Evolutionary conservation across 176 grass and related monocot species (phyloP), one percentile per base, ranked within the genome.

Genomic region (Oryza glaberrima): DNA sequence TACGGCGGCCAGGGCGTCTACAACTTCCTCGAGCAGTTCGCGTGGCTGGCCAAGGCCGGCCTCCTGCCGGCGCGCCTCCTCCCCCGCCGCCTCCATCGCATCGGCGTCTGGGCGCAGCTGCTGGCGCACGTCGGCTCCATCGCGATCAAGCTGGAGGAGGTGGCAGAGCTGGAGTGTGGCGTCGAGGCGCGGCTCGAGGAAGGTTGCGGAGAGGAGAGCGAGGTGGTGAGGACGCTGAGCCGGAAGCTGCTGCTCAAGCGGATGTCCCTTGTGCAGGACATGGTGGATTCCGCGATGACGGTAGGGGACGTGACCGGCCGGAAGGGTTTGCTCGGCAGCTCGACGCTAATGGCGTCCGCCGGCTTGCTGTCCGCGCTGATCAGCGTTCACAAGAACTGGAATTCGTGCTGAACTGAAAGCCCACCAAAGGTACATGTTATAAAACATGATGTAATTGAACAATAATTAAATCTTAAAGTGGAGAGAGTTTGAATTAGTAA

Each of bases 11-110:
- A 92, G 79, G 93, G 90, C 48, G 47, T 92, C 46, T 85, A 90
- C 70, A 90, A 90, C 82, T 95, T 95, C 88, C 1, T 95, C 47
- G 93, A 92, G 63, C 90, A 92, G 72, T 92, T 92, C 65, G 88
- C 90, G 16, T 92, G 88, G 93, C 85, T 92, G 2, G 65, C 86
- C 25, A 95, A 77, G 86, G 79, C 93, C 23, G 90, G 93, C 26
- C 77, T 93, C 48, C 76, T 95, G 30, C 90, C 93, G 1, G 69
- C 64, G 47, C 79, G 84, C 65, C 75, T 92, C 19, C 78, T 89
- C 44, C 93, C 88, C 19, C 86, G 71, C 19, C 86, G 71, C 17
- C 84, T 95, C 60, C 90, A 95, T 74, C 81, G 70, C 56, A 40
- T 90, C 64, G 90, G 86, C 35, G 86, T 76, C 43, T 95, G 88